Percentiles rank a stretch among this genome's conserved stretches.
These are phyloP conservation scores for Citrus reticulata DNA, from an alignment of 345 rosid species.

Conservation along the genomic window DNA sequence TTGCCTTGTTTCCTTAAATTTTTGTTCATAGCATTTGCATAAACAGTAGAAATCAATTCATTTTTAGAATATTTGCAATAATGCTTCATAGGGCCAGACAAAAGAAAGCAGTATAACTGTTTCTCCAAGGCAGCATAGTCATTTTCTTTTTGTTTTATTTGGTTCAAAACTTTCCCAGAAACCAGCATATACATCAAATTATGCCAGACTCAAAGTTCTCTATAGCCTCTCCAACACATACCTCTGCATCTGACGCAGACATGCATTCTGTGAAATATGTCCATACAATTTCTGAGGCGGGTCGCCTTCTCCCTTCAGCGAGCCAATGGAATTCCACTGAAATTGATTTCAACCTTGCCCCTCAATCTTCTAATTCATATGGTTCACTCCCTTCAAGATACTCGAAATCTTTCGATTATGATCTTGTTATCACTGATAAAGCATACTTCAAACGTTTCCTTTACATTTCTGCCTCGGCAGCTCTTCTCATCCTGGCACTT, in stretches of 20 bases:
- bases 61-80: neutral
- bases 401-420: constrained; percentile 45
- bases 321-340: constrained; percentile 47
- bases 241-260: constrained; percentile 10
- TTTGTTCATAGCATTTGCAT: neutral
- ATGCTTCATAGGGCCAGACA: neutral
- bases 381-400: constrained; percentile 43
- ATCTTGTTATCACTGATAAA: constrained; percentile 44
- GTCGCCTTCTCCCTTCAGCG: constrained; percentile 44
- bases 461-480: constrained; percentile 17
- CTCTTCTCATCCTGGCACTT: constrained; percentile 22
- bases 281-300: constrained; percentile 36
- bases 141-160: neutral
- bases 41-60: neutral
- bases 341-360: constrained; percentile 24
- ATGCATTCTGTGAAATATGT: constrained; percentile 18
- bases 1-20: neutral
- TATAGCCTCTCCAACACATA: constrained; percentile 7
- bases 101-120: neutral
- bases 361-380: constrained; percentile 22
- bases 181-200: constrained; percentile 3
- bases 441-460: constrained; percentile 41
- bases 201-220: constrained; percentile 8
- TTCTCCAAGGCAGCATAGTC: neutral
- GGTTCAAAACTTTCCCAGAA: neutral